Evolutionary conservation across 2,329 filamentous ascomycete genomes (phyloP), one percentile per base, ranked within the genome.

Genomic region (Tolypocladium pustulatum): DNA sequence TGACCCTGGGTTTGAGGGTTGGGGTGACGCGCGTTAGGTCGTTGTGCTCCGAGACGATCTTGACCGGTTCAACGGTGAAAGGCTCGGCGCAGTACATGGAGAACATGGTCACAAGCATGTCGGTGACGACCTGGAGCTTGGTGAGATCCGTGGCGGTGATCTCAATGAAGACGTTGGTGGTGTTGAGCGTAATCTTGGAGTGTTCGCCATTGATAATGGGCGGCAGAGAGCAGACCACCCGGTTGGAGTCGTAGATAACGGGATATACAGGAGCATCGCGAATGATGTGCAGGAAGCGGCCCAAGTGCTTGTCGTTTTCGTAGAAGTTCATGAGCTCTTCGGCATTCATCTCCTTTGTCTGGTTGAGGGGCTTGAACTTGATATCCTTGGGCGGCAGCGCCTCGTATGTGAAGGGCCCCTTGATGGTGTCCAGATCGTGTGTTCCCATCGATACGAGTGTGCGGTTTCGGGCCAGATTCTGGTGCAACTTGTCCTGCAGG

Each of bases 191-290:
- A 71, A 99, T 99, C 77, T 99, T 99, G 68, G 92, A 97, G 76
- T 94, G 92, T 69, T 99, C 85, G 68, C 92, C 86, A 77, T 99
- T 99, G 80, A 99, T 99, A 67, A 99, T 97, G 22, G 94, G 94
- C 1, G 94, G 94, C 67, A 99, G 81, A 9, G 93, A 97, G 76
- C 94, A 93, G 40, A 99, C 91, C 52, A 84, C 85, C 51, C 86
- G 82, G 70, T 96, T 89, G 57, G 90, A 84, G 72, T 99, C 94
- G 73, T 91, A 93, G 69, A 99, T 96, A 69, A 96, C 91, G 27
- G 94, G 94, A 73, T 99, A 99, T 51, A 96, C 88, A 6, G 92
- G 90, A 55, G 90, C 90, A 74, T 97, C 93, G 62, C 88, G 85
- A 71, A 99, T 96, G 67, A 99, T 99, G 76, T 92, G 90, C 52